phyloP scores from a whole-genome alignment of 345 rosid species.

The Dipteronia sinensis region DNA sequence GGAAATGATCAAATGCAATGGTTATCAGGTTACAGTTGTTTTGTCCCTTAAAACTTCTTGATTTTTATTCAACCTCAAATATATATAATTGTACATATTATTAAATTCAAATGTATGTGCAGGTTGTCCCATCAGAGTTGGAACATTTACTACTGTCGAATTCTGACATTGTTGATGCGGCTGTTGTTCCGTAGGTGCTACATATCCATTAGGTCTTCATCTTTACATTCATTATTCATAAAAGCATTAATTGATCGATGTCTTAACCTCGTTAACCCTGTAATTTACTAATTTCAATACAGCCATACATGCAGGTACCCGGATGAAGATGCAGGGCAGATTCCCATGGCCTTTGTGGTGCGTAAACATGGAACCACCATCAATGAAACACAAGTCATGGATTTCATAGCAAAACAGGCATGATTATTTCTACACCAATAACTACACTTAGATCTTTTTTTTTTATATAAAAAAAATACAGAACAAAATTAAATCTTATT shows the following conservation, averaged over 20 bases:
- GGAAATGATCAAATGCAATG: constrained; percentile 90
- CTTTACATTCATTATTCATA: background rate
- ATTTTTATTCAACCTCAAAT: no score
- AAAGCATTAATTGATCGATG: background rate
- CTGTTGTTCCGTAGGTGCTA: constrained; percentile 73
- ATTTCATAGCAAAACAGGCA: constrained; percentile 72
- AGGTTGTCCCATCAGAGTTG: constrained; percentile 94
- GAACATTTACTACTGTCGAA: constrained; percentile 71
- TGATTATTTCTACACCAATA: background rate
- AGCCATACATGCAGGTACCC: no score
- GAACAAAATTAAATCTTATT: no score
- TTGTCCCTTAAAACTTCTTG: no score
- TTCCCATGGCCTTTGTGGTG: constrained; percentile 94
- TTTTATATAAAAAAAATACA: no score
- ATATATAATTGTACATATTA: no score
- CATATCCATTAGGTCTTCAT: background rate
- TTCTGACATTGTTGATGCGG: constrained; percentile 78
- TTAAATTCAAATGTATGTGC: constrained; percentile 22
- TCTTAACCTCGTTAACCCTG: background rate
- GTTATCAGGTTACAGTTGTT: constrained; percentile 54
- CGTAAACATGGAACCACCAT: constrained; percentile 65
- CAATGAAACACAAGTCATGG: constrained; percentile 59
- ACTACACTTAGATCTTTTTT: no score
- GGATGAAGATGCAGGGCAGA: constrained; percentile 88
- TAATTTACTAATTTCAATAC: constrained; percentile 7